A percentile compares a stretch with the other conserved stretches of the same genome.
Conservation (phyloP, 1,284 basidiomycete genomes). For the Ceratobasidium sp. region DNA sequence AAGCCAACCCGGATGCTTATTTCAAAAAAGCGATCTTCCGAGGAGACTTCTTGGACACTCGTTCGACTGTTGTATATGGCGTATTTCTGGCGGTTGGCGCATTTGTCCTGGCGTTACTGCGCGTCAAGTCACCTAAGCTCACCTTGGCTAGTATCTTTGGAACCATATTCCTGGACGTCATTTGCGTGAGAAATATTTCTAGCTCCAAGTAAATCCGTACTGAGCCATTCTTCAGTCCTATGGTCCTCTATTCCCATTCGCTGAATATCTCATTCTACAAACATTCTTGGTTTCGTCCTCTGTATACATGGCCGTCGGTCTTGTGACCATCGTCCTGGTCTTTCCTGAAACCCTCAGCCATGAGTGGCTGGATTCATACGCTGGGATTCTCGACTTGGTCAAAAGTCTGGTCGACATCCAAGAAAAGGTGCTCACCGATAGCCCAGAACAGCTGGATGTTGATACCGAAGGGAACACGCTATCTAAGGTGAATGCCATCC, state of each 20-base stretch:
- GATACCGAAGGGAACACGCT: constrained; percentile 52
- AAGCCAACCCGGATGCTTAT: constrained; percentile 66
- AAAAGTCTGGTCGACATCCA: constrained; percentile 61
- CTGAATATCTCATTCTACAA: constrained; percentile 74
- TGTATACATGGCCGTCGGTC: constrained; percentile 73
- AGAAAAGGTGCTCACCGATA: constrained; percentile 62
- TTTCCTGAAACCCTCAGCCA: constrained; percentile 83
- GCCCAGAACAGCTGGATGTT: constrained; percentile 58
- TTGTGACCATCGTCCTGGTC: constrained; percentile 70
- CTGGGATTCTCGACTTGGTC: constrained; percentile 58
- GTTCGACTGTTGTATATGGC: constrained; percentile 72
- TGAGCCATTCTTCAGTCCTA: constrained; percentile 58
- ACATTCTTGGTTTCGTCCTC: constrained; percentile 71
- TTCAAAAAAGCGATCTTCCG: constrained; percentile 70
- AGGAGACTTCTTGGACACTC: constrained; percentile 77
- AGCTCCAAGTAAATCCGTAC: background rate
- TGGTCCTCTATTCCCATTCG: constrained; percentile 74
- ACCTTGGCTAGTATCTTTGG: constrained; percentile 62
- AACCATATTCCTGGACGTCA: constrained; percentile 73
- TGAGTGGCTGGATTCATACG: constrained; percentile 59
- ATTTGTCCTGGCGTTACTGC: constrained; percentile 71
- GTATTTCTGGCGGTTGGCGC: constrained; percentile 77
- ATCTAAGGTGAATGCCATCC: constrained; percentile 57
- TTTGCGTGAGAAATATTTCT: constrained; percentile 64
- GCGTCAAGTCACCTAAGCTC: constrained; percentile 75